A percentile compares a stretch with the other conserved stretches of the same genome.
Evolutionary conservation across 2,329 filamentous ascomycete genomes (phyloP).

Genomic region (Colletotrichum sp.): DNA sequence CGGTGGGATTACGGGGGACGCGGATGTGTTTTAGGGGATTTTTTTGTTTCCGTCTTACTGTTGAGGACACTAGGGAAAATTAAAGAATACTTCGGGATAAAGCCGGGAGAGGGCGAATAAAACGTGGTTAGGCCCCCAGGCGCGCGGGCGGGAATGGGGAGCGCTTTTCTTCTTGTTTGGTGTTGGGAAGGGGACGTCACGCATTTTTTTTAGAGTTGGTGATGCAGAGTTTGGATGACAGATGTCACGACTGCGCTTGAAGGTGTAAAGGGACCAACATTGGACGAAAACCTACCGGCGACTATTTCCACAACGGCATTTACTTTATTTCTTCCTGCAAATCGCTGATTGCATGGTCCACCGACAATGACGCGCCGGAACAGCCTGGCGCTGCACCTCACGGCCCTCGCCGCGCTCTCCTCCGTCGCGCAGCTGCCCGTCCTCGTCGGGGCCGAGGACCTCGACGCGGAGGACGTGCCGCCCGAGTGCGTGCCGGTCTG

Average conservation of each 20-base stretch:
- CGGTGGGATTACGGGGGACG: background rate
- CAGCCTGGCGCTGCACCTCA: background rate
- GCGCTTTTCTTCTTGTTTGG: background rate
- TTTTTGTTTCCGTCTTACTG: background rate
- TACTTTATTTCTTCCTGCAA: background rate
- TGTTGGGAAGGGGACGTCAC: background rate
- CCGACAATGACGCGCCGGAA: background rate
- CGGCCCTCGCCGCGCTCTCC: background rate
- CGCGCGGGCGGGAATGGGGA: background rate
- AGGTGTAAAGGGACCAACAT: background rate
- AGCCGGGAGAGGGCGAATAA: background rate
- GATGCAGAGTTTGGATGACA: background rate
- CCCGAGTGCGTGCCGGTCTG: background rate
- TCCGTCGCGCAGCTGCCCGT: background rate
- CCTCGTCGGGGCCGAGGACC: background rate
- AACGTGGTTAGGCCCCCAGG: background rate
- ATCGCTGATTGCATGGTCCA: background rate
- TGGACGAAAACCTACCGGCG: background rate
- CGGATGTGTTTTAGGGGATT: background rate
- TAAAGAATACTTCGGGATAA: background rate
- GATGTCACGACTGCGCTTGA: background rate
- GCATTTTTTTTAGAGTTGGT: background rate
- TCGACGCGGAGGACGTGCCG: constrained; percentile 13
- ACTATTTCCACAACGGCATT: background rate
- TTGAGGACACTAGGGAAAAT: background rate